A percentile compares a stretch with the other conserved stretches of the same genome.
Conservation (phyloP, 345 rosid species). For the Pugionium cornutum region DNA sequence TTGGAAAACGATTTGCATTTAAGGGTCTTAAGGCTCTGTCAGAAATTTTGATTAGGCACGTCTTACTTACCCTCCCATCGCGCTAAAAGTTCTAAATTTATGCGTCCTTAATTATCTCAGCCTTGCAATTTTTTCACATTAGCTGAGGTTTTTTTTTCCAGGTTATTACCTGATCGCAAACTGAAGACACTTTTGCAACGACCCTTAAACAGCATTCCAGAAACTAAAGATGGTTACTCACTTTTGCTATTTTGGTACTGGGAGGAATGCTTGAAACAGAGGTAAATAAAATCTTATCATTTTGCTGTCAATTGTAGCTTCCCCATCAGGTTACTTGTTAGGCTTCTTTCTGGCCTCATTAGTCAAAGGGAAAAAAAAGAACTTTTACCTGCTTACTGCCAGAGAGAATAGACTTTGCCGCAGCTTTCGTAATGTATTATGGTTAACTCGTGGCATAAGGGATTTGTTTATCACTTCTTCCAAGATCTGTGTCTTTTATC, state of each 20-base stretch:
- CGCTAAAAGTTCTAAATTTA: background rate
- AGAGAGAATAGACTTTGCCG: background rate
- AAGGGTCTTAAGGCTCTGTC: conserved; percentile 83
- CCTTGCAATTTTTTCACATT: background rate
- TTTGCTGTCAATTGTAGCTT: conserved; percentile 8
- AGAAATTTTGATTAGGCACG: conserved; percentile 78
- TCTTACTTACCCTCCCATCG: conserved; percentile 12
- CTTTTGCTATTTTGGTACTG: conserved; percentile 94
- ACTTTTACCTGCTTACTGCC: background rate
- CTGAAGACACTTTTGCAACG: conserved; percentile 85
- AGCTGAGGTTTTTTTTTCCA: conserved; percentile 27
- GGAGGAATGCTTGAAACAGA: conserved; percentile 95
- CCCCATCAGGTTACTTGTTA: background rate
- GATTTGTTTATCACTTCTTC: background rate
- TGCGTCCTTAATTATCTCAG: background rate
- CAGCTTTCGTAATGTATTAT: background rate
- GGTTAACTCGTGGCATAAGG: background rate
- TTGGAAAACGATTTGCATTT: conserved; percentile 89
- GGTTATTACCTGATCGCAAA: conserved; percentile 92
- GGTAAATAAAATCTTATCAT: conserved; percentile 46
- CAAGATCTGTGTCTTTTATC: conserved; percentile 1
- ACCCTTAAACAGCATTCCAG: conserved; percentile 68
- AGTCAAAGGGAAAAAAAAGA: background rate
- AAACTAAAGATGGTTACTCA: conserved; percentile 88
- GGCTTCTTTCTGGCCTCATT: conserved; percentile 5